Conservation (phyloP, 1,284 basidiomycete species). For the Cryptococcus sp. region DNA sequence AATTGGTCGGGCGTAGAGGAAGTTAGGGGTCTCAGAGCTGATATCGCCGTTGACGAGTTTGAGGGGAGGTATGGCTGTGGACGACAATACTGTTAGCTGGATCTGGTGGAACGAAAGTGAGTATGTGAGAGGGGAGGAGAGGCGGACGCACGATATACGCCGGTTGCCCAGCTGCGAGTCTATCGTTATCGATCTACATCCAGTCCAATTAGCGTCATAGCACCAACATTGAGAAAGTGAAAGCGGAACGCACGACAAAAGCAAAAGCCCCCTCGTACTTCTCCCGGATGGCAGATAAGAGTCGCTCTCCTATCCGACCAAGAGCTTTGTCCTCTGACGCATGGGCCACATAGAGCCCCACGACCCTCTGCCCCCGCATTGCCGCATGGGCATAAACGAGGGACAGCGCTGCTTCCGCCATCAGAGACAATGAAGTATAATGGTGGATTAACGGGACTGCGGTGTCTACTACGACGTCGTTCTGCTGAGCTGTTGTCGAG, state of each 20-base stretch:
- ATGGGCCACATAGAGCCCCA: conserved; percentile 51
- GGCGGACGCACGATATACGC: conserved; percentile 37
- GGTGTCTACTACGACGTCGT: conserved; percentile 26
- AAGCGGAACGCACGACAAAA: conserved; percentile 35
- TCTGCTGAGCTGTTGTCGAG: background rate
- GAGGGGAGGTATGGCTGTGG: conserved; percentile 17
- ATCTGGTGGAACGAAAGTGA: background rate
- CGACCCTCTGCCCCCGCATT: conserved; percentile 24
- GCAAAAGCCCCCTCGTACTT: conserved; percentile 25
- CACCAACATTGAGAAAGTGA: background rate
- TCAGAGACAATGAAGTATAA: conserved; percentile 46
- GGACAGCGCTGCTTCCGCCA: conserved; percentile 48
- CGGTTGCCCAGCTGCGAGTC: conserved; percentile 30
- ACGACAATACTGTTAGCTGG: background rate
- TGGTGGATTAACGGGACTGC: conserved; percentile 53
- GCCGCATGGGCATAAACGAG: conserved; percentile 35
- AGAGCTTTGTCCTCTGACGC: conserved; percentile 16
- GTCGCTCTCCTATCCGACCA: conserved; percentile 27
- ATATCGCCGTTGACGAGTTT: conserved; percentile 1
- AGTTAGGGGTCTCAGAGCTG: conserved; percentile 11
- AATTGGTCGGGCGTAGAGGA: conserved; percentile 1
- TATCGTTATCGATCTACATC: conserved; percentile 44
- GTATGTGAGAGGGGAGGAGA: conserved; percentile 1
- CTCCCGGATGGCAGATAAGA: conserved; percentile 22
- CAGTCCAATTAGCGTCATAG: conserved; percentile 1